These are phyloP conservation scores for Tolypocladium ovalisporum DNA, from an alignment of 2,329 filamentous ascomycete species.

Conservation along the genomic window DNA sequence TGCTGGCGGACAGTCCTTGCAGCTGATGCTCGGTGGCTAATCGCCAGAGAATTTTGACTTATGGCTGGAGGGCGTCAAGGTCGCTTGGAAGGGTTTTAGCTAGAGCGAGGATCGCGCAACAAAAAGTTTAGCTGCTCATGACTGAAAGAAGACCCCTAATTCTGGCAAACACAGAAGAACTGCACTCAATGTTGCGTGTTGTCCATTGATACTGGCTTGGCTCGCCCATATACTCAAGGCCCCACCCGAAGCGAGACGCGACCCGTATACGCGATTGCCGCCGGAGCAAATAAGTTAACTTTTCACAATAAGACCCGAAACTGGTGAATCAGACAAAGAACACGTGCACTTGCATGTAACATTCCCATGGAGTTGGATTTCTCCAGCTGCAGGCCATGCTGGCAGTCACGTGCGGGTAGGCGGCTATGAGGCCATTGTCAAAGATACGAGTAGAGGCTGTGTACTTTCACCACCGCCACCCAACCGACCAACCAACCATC, in stretches of 20 bases:
- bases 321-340: too few species aligned
- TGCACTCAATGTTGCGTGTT: background rate
- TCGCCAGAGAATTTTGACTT: background rate
- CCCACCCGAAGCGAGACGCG: background rate
- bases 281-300: background rate
- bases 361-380: background rate
- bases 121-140: background rate
- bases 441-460: background rate
- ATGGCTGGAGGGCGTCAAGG: constrained; percentile 1
- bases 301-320: too few species aligned
- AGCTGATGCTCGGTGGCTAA: background rate
- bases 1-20: background rate
- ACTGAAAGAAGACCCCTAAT: background rate
- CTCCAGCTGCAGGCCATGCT: background rate
- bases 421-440: background rate
- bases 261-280: background rate
- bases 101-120: background rate
- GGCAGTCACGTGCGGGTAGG: background rate
- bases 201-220: background rate
- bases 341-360: background rate
- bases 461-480: too few species aligned
- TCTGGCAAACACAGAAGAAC: too few species aligned
- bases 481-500: too few species aligned
- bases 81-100: background rate
- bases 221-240: background rate